Conservation (phyloP, 768 basidiomycete species). For the Pisolithus albus region DNA sequence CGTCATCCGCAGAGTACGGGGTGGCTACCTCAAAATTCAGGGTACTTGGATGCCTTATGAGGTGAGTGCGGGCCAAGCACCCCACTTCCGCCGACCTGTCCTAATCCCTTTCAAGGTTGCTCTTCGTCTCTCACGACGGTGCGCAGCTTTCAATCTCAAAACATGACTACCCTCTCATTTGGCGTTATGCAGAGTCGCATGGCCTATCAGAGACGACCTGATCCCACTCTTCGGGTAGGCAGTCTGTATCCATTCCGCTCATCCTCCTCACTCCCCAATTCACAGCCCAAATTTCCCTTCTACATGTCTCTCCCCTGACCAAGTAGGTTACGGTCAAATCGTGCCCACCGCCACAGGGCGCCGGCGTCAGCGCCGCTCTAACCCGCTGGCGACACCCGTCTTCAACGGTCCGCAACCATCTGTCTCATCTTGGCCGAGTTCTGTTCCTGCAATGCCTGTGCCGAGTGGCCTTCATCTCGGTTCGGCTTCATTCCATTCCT, state of each 20-base stretch:
- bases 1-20: constrained; percentile 76
- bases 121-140: constrained; percentile 74
- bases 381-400: constrained; percentile 32
- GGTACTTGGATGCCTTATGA: constrained; percentile 95
- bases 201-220: constrained; percentile 80
- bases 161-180: constrained; percentile 8
- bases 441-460: constrained; percentile 31
- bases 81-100: constrained; percentile 5
- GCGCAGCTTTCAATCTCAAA: constrained; percentile 22
- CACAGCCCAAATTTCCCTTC: constrained; percentile 74
- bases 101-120: constrained; percentile 50
- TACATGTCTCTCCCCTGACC: constrained; percentile 79
- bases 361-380: constrained; percentile 51
- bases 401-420: constrained; percentile 26
- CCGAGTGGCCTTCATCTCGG: constrained; percentile 15
- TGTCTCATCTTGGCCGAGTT: constrained; percentile 42
- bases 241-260: not conserved
- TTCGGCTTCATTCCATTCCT: constrained; percentile 17
- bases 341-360: constrained; percentile 55
- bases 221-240: constrained; percentile 81
- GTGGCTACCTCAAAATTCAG: constrained; percentile 87
- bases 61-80: constrained; percentile 34
- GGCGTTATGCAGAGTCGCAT: constrained; percentile 58
- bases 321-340: constrained; percentile 82
- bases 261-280: constrained; percentile 2